Evolutionary conservation across 176 grass and related monocot genomes (phyloP), one percentile per base, ranked within the genome.

Genomic region (Phragmites australis): DNA sequence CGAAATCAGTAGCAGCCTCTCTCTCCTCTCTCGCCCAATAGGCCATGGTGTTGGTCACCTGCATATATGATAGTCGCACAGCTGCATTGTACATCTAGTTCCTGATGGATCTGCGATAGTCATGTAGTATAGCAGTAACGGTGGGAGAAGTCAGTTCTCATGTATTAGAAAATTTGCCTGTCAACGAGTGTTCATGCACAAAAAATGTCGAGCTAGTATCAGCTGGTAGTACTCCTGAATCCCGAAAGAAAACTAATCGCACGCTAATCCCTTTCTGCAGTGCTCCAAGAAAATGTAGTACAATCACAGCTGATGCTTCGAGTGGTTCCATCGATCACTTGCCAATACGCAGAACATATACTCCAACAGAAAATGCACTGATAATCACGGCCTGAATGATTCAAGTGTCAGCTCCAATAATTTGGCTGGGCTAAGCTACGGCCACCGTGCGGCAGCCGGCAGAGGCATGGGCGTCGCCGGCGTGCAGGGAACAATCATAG

Each of bases 401-500:
- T 44, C 39, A 3, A 55, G 27, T n/a, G 31, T 65, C 31, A 50
- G 42, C 30, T 32, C 41, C 43, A 83, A 65, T 71, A 23, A 72
- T 77, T 82, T 26, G 22, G 32, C 18, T 27, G 8, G n/a, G 25
- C 5, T 43, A 11, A 34, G 15, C 19, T 40, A 55, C 71, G 50
- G 39, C 56, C 19, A 31, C 29, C 14, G 74, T 62, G 42, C 27
- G 25, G 30, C 30, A 3, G 9, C 18, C 17, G 26, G 19, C 27
- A 2, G n/a, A 49, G 58, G 30, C 59, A 51, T 78, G 76, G 58
- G 43, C 75, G 44, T 17, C 26, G 41, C 21, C 75, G 58, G 75
- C 44, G 44, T 65, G 59, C 59, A 77, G 41, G 74, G 74, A 37
- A 16, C 59, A 65, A 65, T 77, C 27, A 9, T 63, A 77, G 43